Conservation (phyloP, 1,139 yeast genomes). For the Geotrichum phurueaensis region DNA sequence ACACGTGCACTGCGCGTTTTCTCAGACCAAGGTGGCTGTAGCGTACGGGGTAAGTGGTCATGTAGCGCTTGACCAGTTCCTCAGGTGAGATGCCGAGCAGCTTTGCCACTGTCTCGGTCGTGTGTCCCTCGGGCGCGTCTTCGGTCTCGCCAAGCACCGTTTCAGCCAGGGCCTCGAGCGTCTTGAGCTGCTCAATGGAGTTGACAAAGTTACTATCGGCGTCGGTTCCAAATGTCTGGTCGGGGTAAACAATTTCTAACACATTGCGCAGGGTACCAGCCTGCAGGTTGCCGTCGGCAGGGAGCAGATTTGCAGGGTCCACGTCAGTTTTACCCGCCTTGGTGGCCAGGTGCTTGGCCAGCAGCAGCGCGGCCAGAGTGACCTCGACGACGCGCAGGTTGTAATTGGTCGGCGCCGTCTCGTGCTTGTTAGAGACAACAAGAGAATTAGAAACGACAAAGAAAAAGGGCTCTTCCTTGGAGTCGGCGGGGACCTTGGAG, state of each 20-base stretch:
- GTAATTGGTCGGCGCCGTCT: slow-evolving; percentile 64
- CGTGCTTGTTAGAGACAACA: slow-evolving; percentile 58
- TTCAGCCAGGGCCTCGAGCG: slow-evolving; percentile 44
- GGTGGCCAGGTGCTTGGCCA: slow-evolving; percentile 45
- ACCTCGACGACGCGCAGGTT: slow-evolving; percentile 43
- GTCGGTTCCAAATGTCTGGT: slow-evolving; percentile 11
- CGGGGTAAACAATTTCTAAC: slow-evolving; percentile 40
- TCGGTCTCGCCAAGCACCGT: slow-evolving; percentile 20
- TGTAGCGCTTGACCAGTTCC: slow-evolving; percentile 44
- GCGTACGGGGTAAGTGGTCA: slow-evolving; percentile 52
- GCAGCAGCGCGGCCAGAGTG: slow-evolving; percentile 15
- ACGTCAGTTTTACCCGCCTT: slow-evolving; percentile 21
- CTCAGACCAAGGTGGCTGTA: slow-evolving; percentile 52
- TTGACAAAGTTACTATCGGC: not conserved
- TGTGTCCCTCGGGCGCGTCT: slow-evolving; percentile 42
- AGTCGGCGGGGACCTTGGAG: not conserved
- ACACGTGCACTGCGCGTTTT: slow-evolving; percentile 59
- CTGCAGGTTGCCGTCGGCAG: slow-evolving; percentile 50
- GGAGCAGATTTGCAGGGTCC: slow-evolving; percentile 27
- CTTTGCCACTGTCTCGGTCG: slow-evolving; percentile 46
- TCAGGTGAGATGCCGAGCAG: slow-evolving; percentile 42
- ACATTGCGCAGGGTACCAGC: slow-evolving; percentile 66
- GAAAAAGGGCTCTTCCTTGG: slow-evolving; percentile 40
- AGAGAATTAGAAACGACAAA: slow-evolving; percentile 62
- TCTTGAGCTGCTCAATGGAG: slow-evolving; percentile 33